Base-by-base conservation (phyloP, 2,329 filamentous ascomycete genomes). In the Dothistroma septosporum region DNA sequence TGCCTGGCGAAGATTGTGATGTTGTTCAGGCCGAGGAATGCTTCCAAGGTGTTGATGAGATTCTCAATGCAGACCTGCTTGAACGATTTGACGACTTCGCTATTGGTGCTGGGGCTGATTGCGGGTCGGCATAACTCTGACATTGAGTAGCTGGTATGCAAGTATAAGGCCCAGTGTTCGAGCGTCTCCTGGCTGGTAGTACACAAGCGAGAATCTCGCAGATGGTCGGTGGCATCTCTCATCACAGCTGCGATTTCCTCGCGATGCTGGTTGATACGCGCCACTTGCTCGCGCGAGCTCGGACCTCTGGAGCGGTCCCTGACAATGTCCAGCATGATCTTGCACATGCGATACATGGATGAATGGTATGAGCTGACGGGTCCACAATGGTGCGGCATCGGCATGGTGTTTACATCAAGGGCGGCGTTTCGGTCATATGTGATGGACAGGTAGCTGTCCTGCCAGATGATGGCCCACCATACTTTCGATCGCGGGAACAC, bases 401-500 rank as follows among this genome's bases (percentile, higher is more conserved):
- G 69, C 72, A 73, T 74, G 35, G 81, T 79, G 50, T 80, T 77
- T 0, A 79, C 77, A 61, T 80, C 79, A 55, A 78, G 76, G n/a
- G 83, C 80, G 6, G 82, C 82, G 77, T 80, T 14, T 81, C 85
- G 76, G 66, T 87, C 85, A 67, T 86, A 87, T 2, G 84, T 86
- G 33, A 87, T 80, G 9, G 84, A 86, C 24, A 87, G 79, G 52
- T 87, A 77, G 59, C 83, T 85, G 66, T 87, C 85, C 69, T 87
- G 85, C 85, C 85, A 87, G 33, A 86, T 78, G 64, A 87, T 79
- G 1, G 83, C 83, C 85, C 85, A 87, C 79, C 79, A 81, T 14
- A 71, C 61, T 50, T 68, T 69, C 4, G 69, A 69, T 22, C 70
- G 66, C 35, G 61, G 77, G 71, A 70, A 78, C 75, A 66, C 77